phyloP scores from a whole-genome alignment of 176 grass and related monocot genomes.

The Ananas comosus region DNA sequence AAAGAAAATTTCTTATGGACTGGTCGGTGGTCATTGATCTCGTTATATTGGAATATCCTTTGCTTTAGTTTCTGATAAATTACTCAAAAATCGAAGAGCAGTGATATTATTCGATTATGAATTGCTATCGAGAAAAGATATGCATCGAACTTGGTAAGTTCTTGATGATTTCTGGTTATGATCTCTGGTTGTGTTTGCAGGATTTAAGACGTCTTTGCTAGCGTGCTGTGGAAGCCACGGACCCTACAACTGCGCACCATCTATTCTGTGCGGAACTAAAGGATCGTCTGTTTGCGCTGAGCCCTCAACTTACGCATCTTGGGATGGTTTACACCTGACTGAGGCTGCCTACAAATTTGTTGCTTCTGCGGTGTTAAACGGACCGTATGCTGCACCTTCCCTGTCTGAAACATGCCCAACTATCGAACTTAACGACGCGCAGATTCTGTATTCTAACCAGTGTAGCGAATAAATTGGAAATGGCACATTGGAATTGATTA shows the following conservation, averaged over 20 bases:
- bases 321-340: constrained; percentile 45
- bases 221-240: constrained; percentile 36
- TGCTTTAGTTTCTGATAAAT: too few species aligned
- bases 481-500: too few species aligned
- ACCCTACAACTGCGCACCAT: constrained; percentile 16
- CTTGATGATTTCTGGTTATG: too few species aligned
- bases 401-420: constrained; percentile 20
- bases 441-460: too few species aligned
- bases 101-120: too few species aligned
- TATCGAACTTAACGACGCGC: neutral
- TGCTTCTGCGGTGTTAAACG: constrained; percentile 29
- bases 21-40: too few species aligned
- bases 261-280: constrained; percentile 10
- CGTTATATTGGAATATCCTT: too few species aligned
- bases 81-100: too few species aligned
- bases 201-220: constrained; percentile 18
- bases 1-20: too few species aligned
- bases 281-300: constrained; percentile 26
- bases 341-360: constrained; percentile 38
- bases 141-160: too few species aligned
- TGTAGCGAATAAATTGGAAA: neutral
- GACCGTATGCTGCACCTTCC: constrained; percentile 23
- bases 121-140: too few species aligned
- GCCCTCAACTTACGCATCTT: constrained; percentile 25
- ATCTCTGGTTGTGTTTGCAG: constrained; percentile 2